Conservation (phyloP, 208 protist species). For the Acanthamoeba royreba region DNA sequence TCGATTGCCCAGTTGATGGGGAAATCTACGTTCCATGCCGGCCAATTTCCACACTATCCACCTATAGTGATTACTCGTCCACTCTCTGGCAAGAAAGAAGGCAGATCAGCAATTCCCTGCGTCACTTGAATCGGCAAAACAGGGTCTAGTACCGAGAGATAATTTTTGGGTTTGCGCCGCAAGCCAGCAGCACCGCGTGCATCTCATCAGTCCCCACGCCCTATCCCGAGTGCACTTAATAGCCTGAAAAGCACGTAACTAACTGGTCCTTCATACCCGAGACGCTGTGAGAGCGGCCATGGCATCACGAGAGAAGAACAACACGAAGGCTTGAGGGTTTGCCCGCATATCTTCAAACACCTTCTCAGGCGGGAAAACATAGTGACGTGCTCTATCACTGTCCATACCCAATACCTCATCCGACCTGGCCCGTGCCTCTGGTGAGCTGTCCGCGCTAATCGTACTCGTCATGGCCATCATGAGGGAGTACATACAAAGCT, state of each 20-base stretch:
- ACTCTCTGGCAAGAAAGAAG: background rate
- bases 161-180: slow-evolving; percentile 8
- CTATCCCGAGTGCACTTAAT: background rate
- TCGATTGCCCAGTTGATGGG: background rate
- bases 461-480: background rate
- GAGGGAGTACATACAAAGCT: background rate
- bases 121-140: no score
- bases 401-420: background rate
- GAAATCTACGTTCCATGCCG: slow-evolving; percentile 26
- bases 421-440: background rate
- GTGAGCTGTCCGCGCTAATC: background rate
- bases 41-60: slow-evolving; percentile 48
- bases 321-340: background rate
- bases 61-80: slow-evolving; percentile 37
- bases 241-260: background rate
- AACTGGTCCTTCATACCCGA: background rate
- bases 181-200: background rate
- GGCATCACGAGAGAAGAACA: background rate
- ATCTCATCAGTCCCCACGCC: background rate
- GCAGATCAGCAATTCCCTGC: no score
- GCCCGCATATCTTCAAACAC: background rate
- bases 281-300: background rate
- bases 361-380: background rate
- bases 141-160: background rate
- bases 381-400: background rate